Evolutionary conservation across 768 basidiomycete species (phyloP), one percentile per base, ranked within the genome.

Genomic region (Phlebiopsis flavidoalba): DNA sequence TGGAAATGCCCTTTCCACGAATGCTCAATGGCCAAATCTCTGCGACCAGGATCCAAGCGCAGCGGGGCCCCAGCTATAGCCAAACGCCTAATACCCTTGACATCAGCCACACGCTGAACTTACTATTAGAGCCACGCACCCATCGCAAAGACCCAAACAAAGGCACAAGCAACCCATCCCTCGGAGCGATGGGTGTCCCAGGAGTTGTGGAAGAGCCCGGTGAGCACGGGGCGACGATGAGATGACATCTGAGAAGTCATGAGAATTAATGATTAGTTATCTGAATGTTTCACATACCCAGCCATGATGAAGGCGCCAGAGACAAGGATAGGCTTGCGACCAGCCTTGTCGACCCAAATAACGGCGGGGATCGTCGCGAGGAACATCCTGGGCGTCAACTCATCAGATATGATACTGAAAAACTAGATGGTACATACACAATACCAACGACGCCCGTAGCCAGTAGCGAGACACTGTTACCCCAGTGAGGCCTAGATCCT

Each of bases 51-150:
- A 91, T 88, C 89, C 89, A 91, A 11, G 86, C 79, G 66, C 86
- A 87, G 12, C n/a, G n/a, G 88, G 87, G 74, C 85, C 89, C 89
- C 89, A 92, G 59, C 84, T 86, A 66, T 88, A 90, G 50, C 89
- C 89, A 66, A 89, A 89, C 4, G 74, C 82, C n/a, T 22, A 5
- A 57, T 10, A 43, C 3, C 17, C 40, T 43, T n/a, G 57, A 21
- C 5, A 15, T 24, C 19, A 60, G 47, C 8, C 2, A 31, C 47
- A 15, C 54, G 15, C 7, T 36, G 14, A 43, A 8, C 14, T n/a
- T 54, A 47, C 14, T 53, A 48, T 52, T 8, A 59, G 37, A 35
- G 17, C 60, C 19, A 66, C 77, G 59, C 67, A 79, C 82, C 86
- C 17, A 87, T 83, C 21, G 89, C 81, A 69, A 89, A 91, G 53